phyloP scores from a whole-genome alignment of 495 filamentous ascomycete species.

The Penicillium salamii region DNA sequence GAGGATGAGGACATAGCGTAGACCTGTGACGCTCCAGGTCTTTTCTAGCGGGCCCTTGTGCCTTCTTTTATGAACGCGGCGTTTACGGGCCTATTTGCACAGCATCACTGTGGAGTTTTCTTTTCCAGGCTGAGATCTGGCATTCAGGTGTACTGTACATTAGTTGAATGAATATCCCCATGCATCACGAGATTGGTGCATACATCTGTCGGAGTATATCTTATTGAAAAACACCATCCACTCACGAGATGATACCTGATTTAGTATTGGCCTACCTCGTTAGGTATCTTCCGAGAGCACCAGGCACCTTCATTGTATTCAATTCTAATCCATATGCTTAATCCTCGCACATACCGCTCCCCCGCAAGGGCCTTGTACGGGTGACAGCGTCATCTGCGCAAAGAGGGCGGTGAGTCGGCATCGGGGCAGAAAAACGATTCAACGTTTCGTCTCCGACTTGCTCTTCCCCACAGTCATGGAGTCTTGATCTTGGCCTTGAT shows the following conservation, averaged over 20 bases:
- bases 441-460: slow-evolving; percentile 1
- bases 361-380: not conserved
- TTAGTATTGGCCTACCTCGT: too few relatives aligned
- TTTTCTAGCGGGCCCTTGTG: slow-evolving; percentile 7
- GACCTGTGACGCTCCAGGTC: slow-evolving; percentile 18
- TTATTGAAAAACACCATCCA: too few relatives aligned
- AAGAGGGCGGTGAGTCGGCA: slow-evolving; percentile 6
- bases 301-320: too few relatives aligned
- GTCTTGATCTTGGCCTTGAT: slow-evolving; percentile 3
- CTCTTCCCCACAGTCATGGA: slow-evolving; percentile 11
- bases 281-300: too few relatives aligned
- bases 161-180: slow-evolving; percentile 24
- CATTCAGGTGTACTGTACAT: slow-evolving; percentile 43
- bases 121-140: slow-evolving; percentile 24
- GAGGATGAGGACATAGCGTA: slow-evolving; percentile 62
- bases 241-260: not conserved
- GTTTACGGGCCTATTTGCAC: slow-evolving; percentile 25
- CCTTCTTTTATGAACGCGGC: slow-evolving; percentile 20
- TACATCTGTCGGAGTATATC: not conserved
- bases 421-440: slow-evolving; percentile 10
- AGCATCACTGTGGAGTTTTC: slow-evolving; percentile 43
- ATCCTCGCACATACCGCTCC: not conserved
- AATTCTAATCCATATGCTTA: too few relatives aligned
- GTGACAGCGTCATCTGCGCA: slow-evolving; percentile 5
- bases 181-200: not conserved